A percentile compares a stretch with the other conserved stretches of the same genome.
phyloP scores from a whole-genome alignment of 768 basidiomycete species.

The Cystoderma amianthinum region DNA sequence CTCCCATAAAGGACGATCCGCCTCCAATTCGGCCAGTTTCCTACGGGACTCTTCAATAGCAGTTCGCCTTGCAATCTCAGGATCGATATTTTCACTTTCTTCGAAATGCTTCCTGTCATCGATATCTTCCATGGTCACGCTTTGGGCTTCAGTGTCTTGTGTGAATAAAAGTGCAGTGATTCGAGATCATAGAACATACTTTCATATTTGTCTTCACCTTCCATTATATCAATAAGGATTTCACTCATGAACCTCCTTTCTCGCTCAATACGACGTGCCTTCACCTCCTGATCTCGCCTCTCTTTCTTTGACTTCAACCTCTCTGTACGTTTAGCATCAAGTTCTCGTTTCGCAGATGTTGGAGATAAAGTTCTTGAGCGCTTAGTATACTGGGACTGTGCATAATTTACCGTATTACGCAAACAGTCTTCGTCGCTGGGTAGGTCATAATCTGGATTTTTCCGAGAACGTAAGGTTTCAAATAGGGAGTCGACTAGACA shows the following conservation, averaged over 20 bases:
- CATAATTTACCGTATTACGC: slow-evolving; percentile 22
- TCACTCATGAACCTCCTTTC: slow-evolving; percentile 34
- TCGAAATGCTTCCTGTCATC: not conserved
- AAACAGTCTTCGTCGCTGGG: slow-evolving; percentile 22
- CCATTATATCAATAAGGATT: slow-evolving; percentile 21
- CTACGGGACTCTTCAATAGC: slow-evolving; percentile 57
- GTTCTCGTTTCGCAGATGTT: slow-evolving; percentile 24
- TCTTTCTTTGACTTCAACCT: slow-evolving; percentile 35
- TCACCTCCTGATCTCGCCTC: slow-evolving; percentile 28
- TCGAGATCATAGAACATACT: not conserved
- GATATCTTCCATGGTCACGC: slow-evolving; percentile 11
- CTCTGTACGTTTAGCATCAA: slow-evolving; percentile 26
- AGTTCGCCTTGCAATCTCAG: slow-evolving; percentile 26
- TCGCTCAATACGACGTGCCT: slow-evolving; percentile 27
- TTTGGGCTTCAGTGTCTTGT: slow-evolving; percentile 1
- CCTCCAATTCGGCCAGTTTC: slow-evolving; percentile 63
- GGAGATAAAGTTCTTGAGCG: slow-evolving; percentile 47
- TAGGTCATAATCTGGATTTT: slow-evolving; percentile 22
- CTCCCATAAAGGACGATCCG: slow-evolving; percentile 58
- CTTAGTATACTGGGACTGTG: slow-evolving; percentile 30
- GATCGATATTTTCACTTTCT: slow-evolving; percentile 5
- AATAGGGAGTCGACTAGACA: slow-evolving; percentile 27
- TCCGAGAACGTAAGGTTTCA: slow-evolving; percentile 22
- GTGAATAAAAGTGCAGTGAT: no score
- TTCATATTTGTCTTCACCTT: not conserved